Conservation (phyloP, 2,329 filamentous ascomycete species). For the Alternaria incomplexa region DNA sequence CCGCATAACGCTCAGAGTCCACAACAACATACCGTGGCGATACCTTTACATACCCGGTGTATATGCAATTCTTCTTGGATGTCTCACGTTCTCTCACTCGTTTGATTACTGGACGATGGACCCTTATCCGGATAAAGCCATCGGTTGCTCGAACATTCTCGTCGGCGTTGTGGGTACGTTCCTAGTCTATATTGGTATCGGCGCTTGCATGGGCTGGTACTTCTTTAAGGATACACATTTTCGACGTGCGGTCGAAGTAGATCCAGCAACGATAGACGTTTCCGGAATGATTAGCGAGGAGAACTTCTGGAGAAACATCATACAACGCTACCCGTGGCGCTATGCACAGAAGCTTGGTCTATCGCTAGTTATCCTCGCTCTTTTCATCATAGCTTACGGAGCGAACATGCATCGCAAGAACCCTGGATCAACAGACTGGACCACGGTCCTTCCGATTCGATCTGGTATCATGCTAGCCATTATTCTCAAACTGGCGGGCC, state of each 20-base stretch:
- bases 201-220: neutral
- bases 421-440: neutral
- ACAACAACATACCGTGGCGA: neutral
- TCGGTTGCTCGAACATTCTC: neutral
- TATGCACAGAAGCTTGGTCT: neutral
- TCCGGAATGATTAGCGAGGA: neutral
- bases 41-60: neutral
- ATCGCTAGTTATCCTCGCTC: neutral
- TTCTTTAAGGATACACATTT: neutral
- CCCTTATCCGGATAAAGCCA: neutral
- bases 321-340: neutral
- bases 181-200: neutral
- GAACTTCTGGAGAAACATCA: neutral
- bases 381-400: neutral
- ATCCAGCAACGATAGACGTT: neutral
- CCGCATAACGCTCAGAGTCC: neutral
- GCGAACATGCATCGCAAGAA: neutral
- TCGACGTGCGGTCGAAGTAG: neutral
- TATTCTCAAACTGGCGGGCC: neutral
- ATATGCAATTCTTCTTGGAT: neutral
- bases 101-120: neutral
- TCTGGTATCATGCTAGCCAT: neutral
- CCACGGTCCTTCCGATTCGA: neutral
- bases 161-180: neutral
- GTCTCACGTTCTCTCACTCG: neutral